phyloP scores from a whole-genome alignment of 2,329 filamentous ascomycete species.

The Pseudonectria buxi region DNA sequence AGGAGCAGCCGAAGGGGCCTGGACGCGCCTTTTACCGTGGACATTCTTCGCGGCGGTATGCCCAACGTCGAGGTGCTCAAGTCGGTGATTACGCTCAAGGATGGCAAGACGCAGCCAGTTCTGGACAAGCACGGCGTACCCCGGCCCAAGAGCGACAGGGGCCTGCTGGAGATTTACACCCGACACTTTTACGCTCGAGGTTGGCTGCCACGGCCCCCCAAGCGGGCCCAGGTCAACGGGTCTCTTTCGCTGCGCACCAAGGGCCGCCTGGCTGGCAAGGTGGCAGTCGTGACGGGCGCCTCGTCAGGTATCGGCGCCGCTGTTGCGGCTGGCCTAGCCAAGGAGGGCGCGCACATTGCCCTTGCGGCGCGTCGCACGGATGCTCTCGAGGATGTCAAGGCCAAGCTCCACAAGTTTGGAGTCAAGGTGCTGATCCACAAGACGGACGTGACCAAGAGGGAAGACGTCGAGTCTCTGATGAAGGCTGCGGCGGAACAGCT shows the following conservation, averaged over 20 bases:
- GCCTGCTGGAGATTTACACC: slow-evolving; percentile 69
- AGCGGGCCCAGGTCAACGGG: slow-evolving; percentile 33
- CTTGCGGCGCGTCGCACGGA: slow-evolving; percentile 65
- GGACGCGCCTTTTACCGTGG: slow-evolving; percentile 67
- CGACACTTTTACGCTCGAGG: slow-evolving; percentile 75
- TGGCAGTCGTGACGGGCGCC: slow-evolving; percentile 72
- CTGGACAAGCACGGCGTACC: slow-evolving; percentile 46
- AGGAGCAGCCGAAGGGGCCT: slow-evolving; percentile 57
- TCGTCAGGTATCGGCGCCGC: slow-evolving; percentile 76
- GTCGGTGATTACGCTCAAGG: slow-evolving; percentile 67
- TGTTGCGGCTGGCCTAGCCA: slow-evolving; percentile 60
- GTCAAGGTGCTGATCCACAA: slow-evolving; percentile 61
- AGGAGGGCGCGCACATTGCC: slow-evolving; percentile 65
- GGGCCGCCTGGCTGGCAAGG: slow-evolving; percentile 59
- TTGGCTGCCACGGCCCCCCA: slow-evolving; percentile 62
- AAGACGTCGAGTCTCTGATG: slow-evolving; percentile 61
- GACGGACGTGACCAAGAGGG: slow-evolving; percentile 65
- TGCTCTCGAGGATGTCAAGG: slow-evolving; percentile 61
- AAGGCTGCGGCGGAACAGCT: slow-evolving; percentile 52
- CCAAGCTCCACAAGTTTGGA: slow-evolving; percentile 47
- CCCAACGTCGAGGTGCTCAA: slow-evolving; percentile 65
- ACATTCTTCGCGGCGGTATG: slow-evolving; percentile 76
- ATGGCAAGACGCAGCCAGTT: slow-evolving; percentile 58
- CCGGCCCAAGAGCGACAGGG: slow-evolving; percentile 61
- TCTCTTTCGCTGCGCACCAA: slow-evolving; percentile 22